Conservation (phyloP, 768 basidiomycete species). For the Holtermannia corniformis region DNA sequence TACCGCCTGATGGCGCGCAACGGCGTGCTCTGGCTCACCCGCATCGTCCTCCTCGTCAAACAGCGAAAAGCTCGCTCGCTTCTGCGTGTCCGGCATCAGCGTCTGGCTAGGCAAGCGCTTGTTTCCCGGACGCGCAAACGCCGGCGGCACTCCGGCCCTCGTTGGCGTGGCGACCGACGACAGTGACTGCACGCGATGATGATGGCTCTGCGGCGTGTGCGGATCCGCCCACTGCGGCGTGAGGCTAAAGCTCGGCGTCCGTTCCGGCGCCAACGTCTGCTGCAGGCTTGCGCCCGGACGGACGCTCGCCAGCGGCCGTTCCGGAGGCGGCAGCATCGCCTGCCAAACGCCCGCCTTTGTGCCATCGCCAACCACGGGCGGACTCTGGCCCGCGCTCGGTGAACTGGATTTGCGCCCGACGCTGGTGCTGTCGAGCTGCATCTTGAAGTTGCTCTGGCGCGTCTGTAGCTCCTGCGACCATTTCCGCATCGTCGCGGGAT, state of each 20-base stretch:
- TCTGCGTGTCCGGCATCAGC: slow-evolving; percentile 20
- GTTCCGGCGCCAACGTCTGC: slow-evolving; percentile 39
- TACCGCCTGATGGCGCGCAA: not conserved
- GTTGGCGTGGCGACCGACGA: not conserved
- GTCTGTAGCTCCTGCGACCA: slow-evolving; percentile 28
- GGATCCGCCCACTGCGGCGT: not conserved
- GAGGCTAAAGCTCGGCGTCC: slow-evolving; percentile 23
- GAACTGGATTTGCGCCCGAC: not conserved
- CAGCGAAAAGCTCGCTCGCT: slow-evolving; percentile 7
- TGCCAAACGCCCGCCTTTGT: not conserved
- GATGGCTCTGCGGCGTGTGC: not conserved
- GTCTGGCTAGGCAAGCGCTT: slow-evolving; percentile 37
- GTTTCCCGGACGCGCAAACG: slow-evolving; percentile 32
- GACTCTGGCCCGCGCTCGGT: no score
- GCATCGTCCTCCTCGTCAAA: slow-evolving; percentile 11
- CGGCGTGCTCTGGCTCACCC: not conserved
- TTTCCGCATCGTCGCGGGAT: slow-evolving; percentile 8
- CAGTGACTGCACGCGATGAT: no score
- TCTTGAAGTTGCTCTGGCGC: slow-evolving; percentile 18
- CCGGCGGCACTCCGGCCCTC: slow-evolving; percentile 9
- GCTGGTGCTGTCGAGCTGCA: slow-evolving; percentile 9
- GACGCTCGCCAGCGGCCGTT: slow-evolving; percentile 25
- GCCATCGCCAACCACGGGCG: no score
- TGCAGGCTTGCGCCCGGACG: slow-evolving; percentile 21
- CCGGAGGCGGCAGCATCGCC: not conserved